Conservation (phyloP, 2,329 filamentous ascomycete genomes). For the Cercospora citrullina region DNA sequence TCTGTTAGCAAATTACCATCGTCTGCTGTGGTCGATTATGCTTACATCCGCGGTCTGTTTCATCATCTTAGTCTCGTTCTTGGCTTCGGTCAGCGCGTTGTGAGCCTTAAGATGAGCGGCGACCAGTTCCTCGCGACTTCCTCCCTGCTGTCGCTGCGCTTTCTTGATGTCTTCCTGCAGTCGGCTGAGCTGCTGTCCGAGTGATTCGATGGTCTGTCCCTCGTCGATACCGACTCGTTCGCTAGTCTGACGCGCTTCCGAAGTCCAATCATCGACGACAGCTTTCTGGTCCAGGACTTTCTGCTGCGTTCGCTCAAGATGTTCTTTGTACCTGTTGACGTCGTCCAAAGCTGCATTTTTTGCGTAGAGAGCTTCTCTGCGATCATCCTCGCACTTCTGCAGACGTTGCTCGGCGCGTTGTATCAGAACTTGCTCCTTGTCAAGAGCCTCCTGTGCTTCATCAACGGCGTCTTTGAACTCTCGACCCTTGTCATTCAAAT, state of each 20-base stretch:
- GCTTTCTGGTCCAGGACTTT: conserved; percentile 35
- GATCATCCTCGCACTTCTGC: conserved; percentile 36
- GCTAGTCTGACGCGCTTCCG: not conserved
- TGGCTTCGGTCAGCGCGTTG: conserved; percentile 21
- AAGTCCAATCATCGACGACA: conserved; percentile 29
- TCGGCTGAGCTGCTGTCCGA: conserved; percentile 34
- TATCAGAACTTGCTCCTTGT: conserved; percentile 28
- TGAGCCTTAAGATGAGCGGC: conserved; percentile 12
- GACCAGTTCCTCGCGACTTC: conserved; percentile 7
- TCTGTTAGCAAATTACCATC: conserved; percentile 17
- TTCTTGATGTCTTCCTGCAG: conserved; percentile 29
- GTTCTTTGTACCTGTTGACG: conserved; percentile 39
- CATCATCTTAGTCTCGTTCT: conserved; percentile 28
- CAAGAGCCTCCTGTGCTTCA: conserved; percentile 32
- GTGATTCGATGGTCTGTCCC: conserved; percentile 33
- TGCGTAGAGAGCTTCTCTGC: conserved; percentile 40
- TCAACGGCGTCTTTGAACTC: conserved; percentile 39
- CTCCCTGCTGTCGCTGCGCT: conserved; percentile 6
- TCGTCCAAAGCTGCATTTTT: conserved; percentile 46
- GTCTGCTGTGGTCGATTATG: conserved; percentile 9
- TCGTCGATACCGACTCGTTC: conserved; percentile 9
- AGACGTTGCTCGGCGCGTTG: conserved; percentile 38
- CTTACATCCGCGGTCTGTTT: conserved; percentile 43
- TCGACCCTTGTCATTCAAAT: conserved; percentile 41
- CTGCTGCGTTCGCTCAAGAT: conserved; percentile 34